A percentile compares a stretch with the other conserved stretches of the same genome.
Evolutionary conservation across 192 early-diverging fungal species (phyloP).

Genomic region (Coemansia aciculifera): DNA sequence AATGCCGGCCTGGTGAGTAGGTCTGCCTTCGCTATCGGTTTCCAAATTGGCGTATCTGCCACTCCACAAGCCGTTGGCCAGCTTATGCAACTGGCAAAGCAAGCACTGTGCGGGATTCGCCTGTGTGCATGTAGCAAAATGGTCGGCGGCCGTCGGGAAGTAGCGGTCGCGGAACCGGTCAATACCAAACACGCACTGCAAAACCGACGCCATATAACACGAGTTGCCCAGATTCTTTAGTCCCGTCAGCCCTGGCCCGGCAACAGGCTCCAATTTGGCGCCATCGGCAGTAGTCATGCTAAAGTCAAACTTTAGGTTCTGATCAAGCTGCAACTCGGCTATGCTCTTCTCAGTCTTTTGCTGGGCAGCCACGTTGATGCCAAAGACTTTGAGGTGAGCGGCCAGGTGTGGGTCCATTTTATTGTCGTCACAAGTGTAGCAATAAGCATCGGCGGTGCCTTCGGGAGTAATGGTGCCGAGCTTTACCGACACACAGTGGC

Average conservation of each 20-base stretch:
- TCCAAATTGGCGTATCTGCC: constrained; percentile 79
- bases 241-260: constrained; percentile 90
- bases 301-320: constrained; percentile 96
- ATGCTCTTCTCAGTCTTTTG: constrained; percentile 91
- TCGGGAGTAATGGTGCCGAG: constrained; percentile 97
- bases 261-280: constrained; percentile 74
- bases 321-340: constrained; percentile 92
- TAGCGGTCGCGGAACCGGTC: constrained; percentile 75
- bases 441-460: constrained; percentile 80
- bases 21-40: constrained; percentile 31
- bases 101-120: constrained; percentile 72
- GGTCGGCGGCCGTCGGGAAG: constrained; percentile 34
- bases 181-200: constrained; percentile 87
- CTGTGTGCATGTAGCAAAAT: constrained; percentile 42
- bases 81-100: constrained; percentile 88
- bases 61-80: constrained; percentile 86
- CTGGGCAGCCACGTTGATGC: constrained; percentile 80
- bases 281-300: constrained; percentile 98
- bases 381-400: constrained; percentile 79
- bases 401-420: constrained; percentile 76
- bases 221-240: constrained; percentile 95
- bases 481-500: constrained; percentile 84
- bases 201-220: constrained; percentile 95
- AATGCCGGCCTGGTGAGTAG: constrained; percentile 76
- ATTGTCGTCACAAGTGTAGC: constrained; percentile 75